These are phyloP conservation scores for Haplographium delicatum DNA, from an alignment of 495 filamentous ascomycete genomes.

Conservation along the genomic window DNA sequence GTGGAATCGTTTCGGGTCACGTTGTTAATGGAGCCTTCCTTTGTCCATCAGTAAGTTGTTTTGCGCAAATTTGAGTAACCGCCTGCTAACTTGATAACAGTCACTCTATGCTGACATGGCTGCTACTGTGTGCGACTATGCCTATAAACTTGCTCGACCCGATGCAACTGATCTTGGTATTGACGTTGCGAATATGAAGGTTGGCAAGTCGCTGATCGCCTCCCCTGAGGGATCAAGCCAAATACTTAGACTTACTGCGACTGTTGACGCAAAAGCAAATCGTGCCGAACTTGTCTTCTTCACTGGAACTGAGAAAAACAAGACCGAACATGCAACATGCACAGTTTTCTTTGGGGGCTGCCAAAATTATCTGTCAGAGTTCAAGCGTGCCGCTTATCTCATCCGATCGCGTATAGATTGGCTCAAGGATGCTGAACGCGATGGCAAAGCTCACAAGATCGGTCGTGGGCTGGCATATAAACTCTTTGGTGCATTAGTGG, in stretches of 20 bases:
- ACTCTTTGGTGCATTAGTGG: slow-evolving; percentile 64
- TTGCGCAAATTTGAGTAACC: background rate
- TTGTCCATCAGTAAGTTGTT: slow-evolving; percentile 36
- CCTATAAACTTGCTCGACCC: slow-evolving; percentile 53
- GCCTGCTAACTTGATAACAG: slow-evolving; percentile 6
- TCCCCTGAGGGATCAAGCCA: slow-evolving; percentile 38
- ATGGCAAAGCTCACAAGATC: slow-evolving; percentile 27
- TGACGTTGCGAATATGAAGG: slow-evolving; percentile 59
- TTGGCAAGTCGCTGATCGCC: slow-evolving; percentile 67
- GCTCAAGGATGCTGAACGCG: slow-evolving; percentile 54
- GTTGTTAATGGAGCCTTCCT: slow-evolving; percentile 55
- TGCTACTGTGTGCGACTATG: slow-evolving; percentile 65
- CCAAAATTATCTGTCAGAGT: slow-evolving; percentile 46
- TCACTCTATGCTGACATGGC: slow-evolving; percentile 71
- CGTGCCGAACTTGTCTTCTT: slow-evolving; percentile 12
- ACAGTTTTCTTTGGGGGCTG: slow-evolving; percentile 41
- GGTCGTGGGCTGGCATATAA: slow-evolving; percentile 68
- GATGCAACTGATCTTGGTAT: slow-evolving; percentile 48
- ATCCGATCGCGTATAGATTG: slow-evolving; percentile 47
- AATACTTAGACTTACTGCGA: slow-evolving; percentile 15
- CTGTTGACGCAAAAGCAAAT: slow-evolving; percentile 1
- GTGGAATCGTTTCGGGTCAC: slow-evolving; percentile 59
- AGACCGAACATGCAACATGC: slow-evolving; percentile 48
- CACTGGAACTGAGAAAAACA: slow-evolving; percentile 18
- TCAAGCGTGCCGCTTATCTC: slow-evolving; percentile 50